These are phyloP conservation scores for Phytophthora meadii DNA, from an alignment of 352 stramenopile species.

Conservation along the genomic window DNA sequence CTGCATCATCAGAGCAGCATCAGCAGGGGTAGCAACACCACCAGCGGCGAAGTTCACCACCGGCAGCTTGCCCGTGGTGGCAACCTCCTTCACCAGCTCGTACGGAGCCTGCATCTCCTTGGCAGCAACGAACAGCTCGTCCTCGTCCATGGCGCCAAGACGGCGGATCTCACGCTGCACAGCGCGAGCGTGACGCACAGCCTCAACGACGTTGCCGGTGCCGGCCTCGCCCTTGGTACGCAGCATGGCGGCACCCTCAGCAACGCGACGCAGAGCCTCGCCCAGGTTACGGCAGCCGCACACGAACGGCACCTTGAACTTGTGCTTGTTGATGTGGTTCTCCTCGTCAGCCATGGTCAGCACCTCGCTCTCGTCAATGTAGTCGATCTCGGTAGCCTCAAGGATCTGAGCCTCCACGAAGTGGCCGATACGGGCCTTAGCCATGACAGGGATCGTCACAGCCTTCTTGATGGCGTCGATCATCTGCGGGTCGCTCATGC, in stretches of 20 bases:
- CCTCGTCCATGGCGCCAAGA: constrained; percentile 94
- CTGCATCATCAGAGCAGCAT: constrained; percentile 99
- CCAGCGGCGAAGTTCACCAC: constrained; percentile 99
- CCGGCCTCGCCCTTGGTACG: constrained; percentile 98
- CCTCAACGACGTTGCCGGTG: constrained; percentile 98
- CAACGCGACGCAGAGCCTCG: constrained; percentile 95
- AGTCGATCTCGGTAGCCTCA: constrained; percentile 97
- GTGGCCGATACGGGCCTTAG: constrained; percentile 98
- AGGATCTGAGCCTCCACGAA: constrained; percentile 99
- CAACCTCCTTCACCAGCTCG: constrained; percentile 94
- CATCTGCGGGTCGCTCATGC: constrained; percentile 98
- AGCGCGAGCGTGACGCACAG: constrained; percentile 95
- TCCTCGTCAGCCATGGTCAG: constrained; percentile 99
- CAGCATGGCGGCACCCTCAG: constrained; percentile 97
- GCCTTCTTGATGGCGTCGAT: constrained; percentile 99
- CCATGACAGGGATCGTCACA: constrained; percentile 99
- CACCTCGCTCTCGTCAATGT: constrained; percentile 99
- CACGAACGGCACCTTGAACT: constrained; percentile 98
- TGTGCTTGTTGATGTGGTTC: constrained; percentile 97
- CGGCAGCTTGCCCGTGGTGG: constrained; percentile 90
- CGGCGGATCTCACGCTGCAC: constrained; percentile 93
- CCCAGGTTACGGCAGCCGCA: constrained; percentile 98
- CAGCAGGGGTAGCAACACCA: constrained; percentile 97
- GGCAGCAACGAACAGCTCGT: constrained; percentile 97
- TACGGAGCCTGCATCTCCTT: constrained; percentile 97